phyloP scores from a whole-genome alignment of 768 basidiomycete species.

The Lactifluus subvellereus region DNA sequence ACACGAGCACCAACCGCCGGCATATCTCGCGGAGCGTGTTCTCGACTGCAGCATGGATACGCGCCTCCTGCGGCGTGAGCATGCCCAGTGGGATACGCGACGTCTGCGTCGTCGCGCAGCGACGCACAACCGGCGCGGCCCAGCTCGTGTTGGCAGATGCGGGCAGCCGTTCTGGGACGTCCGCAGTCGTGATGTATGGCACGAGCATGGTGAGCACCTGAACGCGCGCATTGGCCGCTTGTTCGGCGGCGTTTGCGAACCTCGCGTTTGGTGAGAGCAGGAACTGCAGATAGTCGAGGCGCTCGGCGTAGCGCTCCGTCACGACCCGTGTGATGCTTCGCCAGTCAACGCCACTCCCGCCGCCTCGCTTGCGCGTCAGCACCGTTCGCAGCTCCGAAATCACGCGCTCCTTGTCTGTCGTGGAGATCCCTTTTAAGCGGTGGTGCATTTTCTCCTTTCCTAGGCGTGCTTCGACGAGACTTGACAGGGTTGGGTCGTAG shows the following conservation, averaged over 20 bases:
- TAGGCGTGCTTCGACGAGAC: too few species aligned
- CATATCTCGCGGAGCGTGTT: slow-evolving; percentile 26
- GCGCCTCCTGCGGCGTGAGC: slow-evolving; percentile 21
- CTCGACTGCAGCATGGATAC: slow-evolving; percentile 22
- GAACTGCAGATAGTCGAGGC: slow-evolving; percentile 38
- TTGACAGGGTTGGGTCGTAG: too few species aligned
- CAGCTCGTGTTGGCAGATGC: slow-evolving; percentile 7
- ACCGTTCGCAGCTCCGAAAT: slow-evolving; percentile 29
- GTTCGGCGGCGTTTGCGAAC: neutral
- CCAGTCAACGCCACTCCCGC: slow-evolving; percentile 40
- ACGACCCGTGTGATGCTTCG: slow-evolving; percentile 34
- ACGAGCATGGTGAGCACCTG: slow-evolving; percentile 25
- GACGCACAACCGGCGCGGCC: slow-evolving; percentile 17
- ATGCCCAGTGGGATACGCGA: slow-evolving; percentile 7
- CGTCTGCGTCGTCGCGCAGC: slow-evolving; percentile 21
- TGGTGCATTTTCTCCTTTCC: slow-evolving; percentile 34
- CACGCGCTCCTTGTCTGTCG: slow-evolving; percentile 28
- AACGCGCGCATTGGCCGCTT: neutral
- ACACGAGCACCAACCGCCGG: slow-evolving; percentile 18
- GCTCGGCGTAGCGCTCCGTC: slow-evolving; percentile 37
- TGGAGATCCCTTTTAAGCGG: slow-evolving; percentile 32
- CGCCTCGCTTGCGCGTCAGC: slow-evolving; percentile 22
- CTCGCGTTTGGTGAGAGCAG: slow-evolving; percentile 30
- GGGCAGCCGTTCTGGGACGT: slow-evolving; percentile 3
- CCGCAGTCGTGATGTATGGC: slow-evolving; percentile 28